These are phyloP conservation scores for Fusarium zealandicum DNA, from an alignment of 2,329 filamentous ascomycete genomes.

Conservation along the genomic window DNA sequence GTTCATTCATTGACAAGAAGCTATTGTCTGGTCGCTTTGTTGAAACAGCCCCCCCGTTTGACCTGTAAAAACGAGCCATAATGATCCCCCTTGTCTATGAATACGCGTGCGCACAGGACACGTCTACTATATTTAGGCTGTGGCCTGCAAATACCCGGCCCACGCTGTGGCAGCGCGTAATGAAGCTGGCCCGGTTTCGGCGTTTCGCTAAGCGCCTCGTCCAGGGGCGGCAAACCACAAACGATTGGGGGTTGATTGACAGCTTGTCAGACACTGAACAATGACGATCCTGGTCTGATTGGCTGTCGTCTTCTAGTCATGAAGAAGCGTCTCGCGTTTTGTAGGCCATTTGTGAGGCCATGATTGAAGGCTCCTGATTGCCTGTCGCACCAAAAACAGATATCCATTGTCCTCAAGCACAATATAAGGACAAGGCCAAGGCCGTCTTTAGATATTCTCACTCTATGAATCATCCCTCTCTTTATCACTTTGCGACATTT, in stretches of 20 bases:
- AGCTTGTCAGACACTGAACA: conserved; percentile 7
- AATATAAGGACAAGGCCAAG: too few species aligned
- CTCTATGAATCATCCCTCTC: background rate
- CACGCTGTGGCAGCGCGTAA: conserved; percentile 11
- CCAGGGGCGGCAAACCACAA: conserved; percentile 24
- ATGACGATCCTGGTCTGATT: conserved; percentile 16
- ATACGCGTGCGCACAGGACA: too few species aligned
- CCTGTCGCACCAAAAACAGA: background rate
- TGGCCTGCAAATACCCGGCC: too few species aligned
- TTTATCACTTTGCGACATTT: too few species aligned
- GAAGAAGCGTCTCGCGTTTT: conserved; percentile 13
- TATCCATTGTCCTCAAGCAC: background rate
- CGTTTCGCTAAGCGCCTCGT: conserved; percentile 39
- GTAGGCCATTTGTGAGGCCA: background rate
- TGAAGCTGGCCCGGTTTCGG: background rate
- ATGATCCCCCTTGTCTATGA: too few species aligned
- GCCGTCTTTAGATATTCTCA: background rate
- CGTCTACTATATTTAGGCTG: too few species aligned
- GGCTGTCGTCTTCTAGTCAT: conserved; percentile 9
- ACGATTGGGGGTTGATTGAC: conserved; percentile 31
- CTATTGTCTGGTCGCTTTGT: too few species aligned
- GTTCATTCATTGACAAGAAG: too few species aligned
- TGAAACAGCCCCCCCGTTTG: too few species aligned
- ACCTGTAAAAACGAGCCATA: too few species aligned
- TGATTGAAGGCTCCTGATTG: background rate